Conservation (phyloP, 1,284 basidiomycete genomes). For the Ustilago sp. region DNA sequence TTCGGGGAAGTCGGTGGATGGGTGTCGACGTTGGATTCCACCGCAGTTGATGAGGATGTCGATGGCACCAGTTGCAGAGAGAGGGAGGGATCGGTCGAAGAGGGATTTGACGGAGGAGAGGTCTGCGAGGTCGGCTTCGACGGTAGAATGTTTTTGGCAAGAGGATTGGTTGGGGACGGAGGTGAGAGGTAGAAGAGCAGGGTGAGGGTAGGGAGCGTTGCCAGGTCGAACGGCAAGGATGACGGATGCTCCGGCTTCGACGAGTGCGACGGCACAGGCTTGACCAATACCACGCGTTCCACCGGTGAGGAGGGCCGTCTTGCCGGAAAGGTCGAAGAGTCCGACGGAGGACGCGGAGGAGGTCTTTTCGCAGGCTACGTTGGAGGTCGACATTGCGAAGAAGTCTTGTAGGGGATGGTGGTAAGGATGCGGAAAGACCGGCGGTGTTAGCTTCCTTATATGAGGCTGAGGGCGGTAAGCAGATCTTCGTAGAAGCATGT, state of each 20-base stretch:
- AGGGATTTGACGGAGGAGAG: conserved; percentile 77
- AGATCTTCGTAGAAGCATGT: neutral
- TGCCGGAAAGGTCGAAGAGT: conserved; percentile 55
- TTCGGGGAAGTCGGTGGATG: conserved; percentile 80
- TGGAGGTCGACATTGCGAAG: conserved; percentile 26
- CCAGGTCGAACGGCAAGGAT: conserved; percentile 74
- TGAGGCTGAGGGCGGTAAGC: neutral
- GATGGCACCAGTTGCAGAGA: conserved; percentile 75
- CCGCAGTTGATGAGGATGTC: conserved; percentile 93
- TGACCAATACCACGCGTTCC: conserved; percentile 63
- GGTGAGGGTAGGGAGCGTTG: conserved; percentile 24
- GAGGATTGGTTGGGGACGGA: conserved; percentile 70
- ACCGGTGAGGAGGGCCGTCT: conserved; percentile 56
- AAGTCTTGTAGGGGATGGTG: neutral
- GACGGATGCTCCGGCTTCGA: conserved; percentile 79
- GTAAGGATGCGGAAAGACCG: neutral
- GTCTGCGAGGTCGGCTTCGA: conserved; percentile 82
- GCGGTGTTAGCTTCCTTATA: neutral
- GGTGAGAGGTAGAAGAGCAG: conserved; percentile 22
- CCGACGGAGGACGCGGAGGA: conserved; percentile 28
- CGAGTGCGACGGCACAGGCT: conserved; percentile 71
- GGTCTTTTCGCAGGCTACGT: conserved; percentile 44
- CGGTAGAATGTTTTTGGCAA: conserved; percentile 72
- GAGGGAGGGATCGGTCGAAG: conserved; percentile 75
- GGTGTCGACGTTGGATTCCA: conserved; percentile 78